Evolutionary conservation across 2,329 filamentous ascomycete genomes (phyloP).

Genomic region (Sphaceloma murrayae): DNA sequence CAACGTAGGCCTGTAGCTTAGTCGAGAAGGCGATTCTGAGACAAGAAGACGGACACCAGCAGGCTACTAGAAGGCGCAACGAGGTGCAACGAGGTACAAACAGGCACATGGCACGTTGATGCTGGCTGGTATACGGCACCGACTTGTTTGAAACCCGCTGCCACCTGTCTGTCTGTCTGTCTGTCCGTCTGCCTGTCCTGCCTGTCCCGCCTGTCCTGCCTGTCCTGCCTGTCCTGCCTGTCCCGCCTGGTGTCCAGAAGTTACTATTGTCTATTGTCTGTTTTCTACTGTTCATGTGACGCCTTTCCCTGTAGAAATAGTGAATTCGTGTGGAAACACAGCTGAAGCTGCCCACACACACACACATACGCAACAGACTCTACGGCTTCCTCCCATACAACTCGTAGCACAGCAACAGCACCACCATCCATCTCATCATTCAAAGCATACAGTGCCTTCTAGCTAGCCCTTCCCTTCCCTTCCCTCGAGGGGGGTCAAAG

Average conservation of each 20-base stretch:
- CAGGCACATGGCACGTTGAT: constrained; percentile 15
- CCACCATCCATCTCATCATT: neutral
- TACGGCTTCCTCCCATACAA: neutral
- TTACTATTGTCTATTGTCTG: too few relatives aligned
- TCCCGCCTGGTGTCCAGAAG: too few relatives aligned
- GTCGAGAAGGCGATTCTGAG: constrained; percentile 7
- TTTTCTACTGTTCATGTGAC: constrained; percentile 11
- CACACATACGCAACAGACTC: neutral
- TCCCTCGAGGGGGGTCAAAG: constrained; percentile 16
- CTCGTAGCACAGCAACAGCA: neutral
- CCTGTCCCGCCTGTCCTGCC: too few relatives aligned
- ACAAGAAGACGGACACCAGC: too few relatives aligned
- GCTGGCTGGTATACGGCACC: neutral
- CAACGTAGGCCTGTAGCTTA: neutral
- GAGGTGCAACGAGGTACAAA: too few relatives aligned
- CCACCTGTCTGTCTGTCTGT: constrained; percentile 12
- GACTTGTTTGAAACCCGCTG: constrained; percentile 5
- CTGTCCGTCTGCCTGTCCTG: neutral
- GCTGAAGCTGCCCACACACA: neutral
- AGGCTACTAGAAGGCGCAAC: too few relatives aligned
- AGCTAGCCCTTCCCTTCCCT: too few relatives aligned
- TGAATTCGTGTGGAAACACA: too few relatives aligned
- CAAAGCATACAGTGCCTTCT: constrained; percentile 11
- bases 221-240: too few relatives aligned
- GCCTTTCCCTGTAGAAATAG: too few relatives aligned